Base-by-base conservation (phyloP, 169 alveolate species). In the Theileria annulata region DNA sequence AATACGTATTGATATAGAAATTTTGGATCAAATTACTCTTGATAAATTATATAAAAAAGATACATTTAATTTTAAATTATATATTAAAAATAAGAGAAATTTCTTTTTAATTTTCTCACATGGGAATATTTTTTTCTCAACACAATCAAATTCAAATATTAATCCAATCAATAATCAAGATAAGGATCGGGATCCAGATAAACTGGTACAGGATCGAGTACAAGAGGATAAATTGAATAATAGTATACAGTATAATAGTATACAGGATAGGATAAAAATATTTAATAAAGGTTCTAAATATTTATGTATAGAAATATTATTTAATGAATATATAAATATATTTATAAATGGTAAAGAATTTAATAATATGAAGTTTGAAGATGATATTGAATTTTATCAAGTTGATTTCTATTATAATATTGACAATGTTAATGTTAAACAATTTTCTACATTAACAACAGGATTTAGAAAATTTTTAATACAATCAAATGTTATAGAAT, bases 401-500 rank as follows among this genome's bases (percentile, higher is more conserved):
- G 8, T 82, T 28, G 42, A 75, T 6, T 23, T 82, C 6, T 19
- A 47, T 42, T 21, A 31, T 47, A 71, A 74, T 10, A 25, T 17
- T 27, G 54, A 33, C 2, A 47, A 42, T 23, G 76, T 82, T 9
- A 30, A 37, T n/a, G 19, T 82, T 17, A 63, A 35, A 30, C 73
- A 67, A 58, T 79, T 62, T n/a, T 58, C 67, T 19, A 42, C 72
- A 21, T 35, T 82, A 47, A 13, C 89, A 31, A 85, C 89, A 2
- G 86, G 86, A 0, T 82, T 82, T 13, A 71, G 89, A 31, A 75
- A 54, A 42, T 80, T 75, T 62, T 23, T 82, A 71, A 75, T 82
- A 6, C 33, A 42, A 10, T 64, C 71, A 23, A 63, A 70, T 23
- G n/a, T n/a, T n/a, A n/a, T n/a, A n/a, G n/a, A n/a, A n/a, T n/a